Evolutionary conservation across 2,329 filamentous ascomycete species (phyloP).

Genomic region (Corinectria fuckeliana): DNA sequence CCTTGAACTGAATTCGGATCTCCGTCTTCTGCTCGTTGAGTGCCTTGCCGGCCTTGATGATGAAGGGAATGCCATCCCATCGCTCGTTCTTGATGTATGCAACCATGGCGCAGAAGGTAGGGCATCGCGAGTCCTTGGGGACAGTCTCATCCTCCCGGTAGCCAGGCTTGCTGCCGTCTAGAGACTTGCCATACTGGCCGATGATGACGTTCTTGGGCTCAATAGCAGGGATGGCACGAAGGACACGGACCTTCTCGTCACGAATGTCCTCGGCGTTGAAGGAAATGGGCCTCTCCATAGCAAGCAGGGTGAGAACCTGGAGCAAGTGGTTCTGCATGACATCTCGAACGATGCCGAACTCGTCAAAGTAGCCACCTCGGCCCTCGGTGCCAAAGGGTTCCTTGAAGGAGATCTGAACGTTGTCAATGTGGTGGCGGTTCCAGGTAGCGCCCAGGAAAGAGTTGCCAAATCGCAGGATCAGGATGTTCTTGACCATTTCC

Average conservation of each 20-base stretch:
- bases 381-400: conserved; percentile 99
- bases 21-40: conserved; percentile 99
- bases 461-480: conserved; percentile 97
- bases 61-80: conserved; percentile 99
- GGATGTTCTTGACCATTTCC: conserved; percentile 99
- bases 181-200: conserved; percentile 94
- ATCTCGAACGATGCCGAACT: conserved; percentile 99
- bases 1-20: conserved; percentile 99
- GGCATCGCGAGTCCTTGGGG: conserved; percentile 95
- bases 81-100: conserved; percentile 99
- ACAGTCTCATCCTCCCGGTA: conserved; percentile 99
- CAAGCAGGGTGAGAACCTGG: conserved; percentile 92
- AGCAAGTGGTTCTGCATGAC: conserved; percentile 99
- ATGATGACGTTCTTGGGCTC: conserved; percentile 99
- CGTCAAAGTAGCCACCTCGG: conserved; percentile 97
- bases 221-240: conserved; percentile 90
- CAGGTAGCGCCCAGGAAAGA: conserved; percentile 98
- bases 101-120: conserved; percentile 96
- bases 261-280: conserved; percentile 98
- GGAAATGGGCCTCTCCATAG: conserved; percentile 98
- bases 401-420: conserved; percentile 99
- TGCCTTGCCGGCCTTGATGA: conserved; percentile 98
- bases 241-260: conserved; percentile 97
- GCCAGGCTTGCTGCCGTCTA: conserved; percentile 93
- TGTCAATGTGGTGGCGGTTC: conserved; percentile 99